Evolutionary conservation across 192 early-diverging fungal genomes (phyloP), one percentile per base, ranked within the genome.

Genomic region (Umbelopsis sp.): DNA sequence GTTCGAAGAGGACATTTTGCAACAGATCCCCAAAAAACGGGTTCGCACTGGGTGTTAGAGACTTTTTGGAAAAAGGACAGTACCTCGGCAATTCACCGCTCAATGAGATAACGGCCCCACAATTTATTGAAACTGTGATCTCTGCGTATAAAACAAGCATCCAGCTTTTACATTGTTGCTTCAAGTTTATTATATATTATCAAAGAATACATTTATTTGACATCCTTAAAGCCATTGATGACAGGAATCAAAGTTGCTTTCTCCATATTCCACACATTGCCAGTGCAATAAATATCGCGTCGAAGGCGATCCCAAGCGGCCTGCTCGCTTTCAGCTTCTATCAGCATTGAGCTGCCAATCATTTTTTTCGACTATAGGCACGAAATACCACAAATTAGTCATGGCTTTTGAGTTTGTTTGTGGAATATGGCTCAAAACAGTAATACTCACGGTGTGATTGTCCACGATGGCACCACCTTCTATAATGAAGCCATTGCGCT

Each of bases 401-500:
- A 22, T 11, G 46, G 46, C 46, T 48, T 16, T 48, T 16, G 46
- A 30, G 23, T 11, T 55, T 3, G 9, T 30, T 8, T n/a, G n/a
- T n/a, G n/a, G n/a, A n/a, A n/a, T n/a, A n/a, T n/a, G n/a, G n/a
- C n/a, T n/a, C n/a, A n/a, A 16, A 6, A 3, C 23, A 1, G 16
- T 22, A 33, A 15, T 5, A 16, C 55, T 61, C 33, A 61, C 55
- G 27, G 27, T 71, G 70, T 84, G 81, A n/a, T 80, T 77, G 45
- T 84, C 77, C 21, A 90, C 67, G 15, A 86, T 75, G 6, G 85
- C 85, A 10, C 88, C 88, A 46, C 81, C 88, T 2, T 73, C 55
- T 4, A 86, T 53, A 11, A 85, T 51, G 1, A 66, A 15, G 12
- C 84, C 85, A 22, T 71, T 49, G 9, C 50, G 69, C 10, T 70